Evolutionary conservation across 2,329 filamentous ascomycete genomes (phyloP).

Genomic region (Trichoderma arundinaceum): DNA sequence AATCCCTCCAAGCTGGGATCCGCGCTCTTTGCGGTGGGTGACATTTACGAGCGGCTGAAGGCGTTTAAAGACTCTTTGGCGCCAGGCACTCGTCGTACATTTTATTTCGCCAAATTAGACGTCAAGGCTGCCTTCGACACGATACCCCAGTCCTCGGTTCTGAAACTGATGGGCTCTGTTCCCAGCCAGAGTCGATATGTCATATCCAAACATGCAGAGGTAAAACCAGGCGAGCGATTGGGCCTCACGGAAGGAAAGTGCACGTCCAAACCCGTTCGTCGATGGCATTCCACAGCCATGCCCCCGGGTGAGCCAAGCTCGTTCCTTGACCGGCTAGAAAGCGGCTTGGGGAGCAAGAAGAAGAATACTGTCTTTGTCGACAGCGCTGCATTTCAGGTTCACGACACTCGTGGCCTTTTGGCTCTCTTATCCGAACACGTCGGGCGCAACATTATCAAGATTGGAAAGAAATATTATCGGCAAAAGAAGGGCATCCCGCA

Average conservation of each 20-base stretch:
- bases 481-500: conserved; percentile 92
- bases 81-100: conserved; percentile 40
- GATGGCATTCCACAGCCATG: conserved; percentile 61
- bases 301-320: conserved; percentile 48
- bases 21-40: conserved; percentile 78
- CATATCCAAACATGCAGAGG: conserved; percentile 75
- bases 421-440: conserved; percentile 79
- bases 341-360: conserved; percentile 50
- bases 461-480: conserved; percentile 86
- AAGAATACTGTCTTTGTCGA: conserved; percentile 81
- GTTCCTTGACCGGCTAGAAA: conserved; percentile 55
- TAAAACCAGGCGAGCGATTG: conserved; percentile 56
- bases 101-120: conserved; percentile 93
- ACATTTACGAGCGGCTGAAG: conserved; percentile 77
- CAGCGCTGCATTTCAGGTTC: conserved; percentile 61
- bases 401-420: conserved; percentile 66
- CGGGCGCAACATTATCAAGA: conserved; percentile 81
- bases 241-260: conserved; percentile 34
- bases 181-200: conserved; percentile 67
- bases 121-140: conserved; percentile 94
- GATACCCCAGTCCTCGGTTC: conserved; percentile 79
- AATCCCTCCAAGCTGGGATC: conserved; percentile 72
- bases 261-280: conserved; percentile 48
- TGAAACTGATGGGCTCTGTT: conserved; percentile 68
- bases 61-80: conserved; percentile 65